Conservation (phyloP, 805 yeast genomes). For the Starmerella potacharoeniae region DNA sequence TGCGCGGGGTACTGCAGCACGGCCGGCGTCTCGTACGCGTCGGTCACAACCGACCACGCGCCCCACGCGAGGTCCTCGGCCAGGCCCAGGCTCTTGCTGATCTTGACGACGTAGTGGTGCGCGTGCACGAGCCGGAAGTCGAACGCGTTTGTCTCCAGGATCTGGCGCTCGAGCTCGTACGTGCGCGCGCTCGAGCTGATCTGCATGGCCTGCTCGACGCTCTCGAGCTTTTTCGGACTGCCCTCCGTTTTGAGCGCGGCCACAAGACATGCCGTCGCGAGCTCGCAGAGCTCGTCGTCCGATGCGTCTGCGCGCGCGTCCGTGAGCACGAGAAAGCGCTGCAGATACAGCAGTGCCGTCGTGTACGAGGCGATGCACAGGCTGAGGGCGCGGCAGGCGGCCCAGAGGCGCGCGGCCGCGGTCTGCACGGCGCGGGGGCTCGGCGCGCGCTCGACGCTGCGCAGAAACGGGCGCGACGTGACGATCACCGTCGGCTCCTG, state of each 20-base stretch:
- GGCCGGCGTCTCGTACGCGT: constrained; percentile 57
- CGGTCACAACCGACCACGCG: constrained; percentile 71
- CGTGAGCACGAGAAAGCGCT: constrained; percentile 53
- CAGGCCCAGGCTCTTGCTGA: constrained; percentile 40
- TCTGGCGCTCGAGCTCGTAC: constrained; percentile 45
- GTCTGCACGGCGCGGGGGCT: not conserved
- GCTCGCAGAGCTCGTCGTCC: not conserved
- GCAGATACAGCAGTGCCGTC: constrained; percentile 61
- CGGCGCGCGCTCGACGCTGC: constrained; percentile 3
- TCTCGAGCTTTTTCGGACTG: constrained; percentile 62
- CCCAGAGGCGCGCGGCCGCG: constrained; percentile 10
- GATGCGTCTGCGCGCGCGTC: constrained; percentile 27
- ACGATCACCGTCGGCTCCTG: constrained; percentile 12
- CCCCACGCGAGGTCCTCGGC: constrained; percentile 40
- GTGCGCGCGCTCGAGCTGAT: not conserved
- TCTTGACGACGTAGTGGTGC: constrained; percentile 56
- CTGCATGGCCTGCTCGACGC: constrained; percentile 30
- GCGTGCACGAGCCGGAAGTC: constrained; percentile 62
- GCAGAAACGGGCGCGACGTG: constrained; percentile 11
- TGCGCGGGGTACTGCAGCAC: constrained; percentile 64
- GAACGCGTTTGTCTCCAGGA: constrained; percentile 66
- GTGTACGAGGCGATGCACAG: constrained; percentile 57
- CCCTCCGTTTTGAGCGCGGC: constrained; percentile 73
- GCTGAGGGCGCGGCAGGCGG: constrained; percentile 16
- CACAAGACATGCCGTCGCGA: constrained; percentile 32